Conservation (phyloP, 148 eudicot genomes). For the Rhododendron vialii region DNA sequence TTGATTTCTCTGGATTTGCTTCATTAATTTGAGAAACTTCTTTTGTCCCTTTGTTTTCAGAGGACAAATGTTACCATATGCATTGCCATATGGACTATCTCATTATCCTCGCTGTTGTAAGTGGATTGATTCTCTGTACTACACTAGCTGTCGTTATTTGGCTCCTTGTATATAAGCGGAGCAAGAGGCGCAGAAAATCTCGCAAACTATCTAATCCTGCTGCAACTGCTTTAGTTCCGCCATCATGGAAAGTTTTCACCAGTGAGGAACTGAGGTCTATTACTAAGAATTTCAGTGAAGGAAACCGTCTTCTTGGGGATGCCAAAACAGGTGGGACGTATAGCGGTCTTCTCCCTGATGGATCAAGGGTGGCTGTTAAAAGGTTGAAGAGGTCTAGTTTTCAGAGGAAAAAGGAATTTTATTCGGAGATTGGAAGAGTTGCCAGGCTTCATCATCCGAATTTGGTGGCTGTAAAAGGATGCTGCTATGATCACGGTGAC, state of each 20-base stretch:
- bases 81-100: constrained; percentile 68
- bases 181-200: constrained; percentile 71
- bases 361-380: constrained; percentile 85
- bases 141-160: constrained; percentile 69
- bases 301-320: constrained; percentile 83
- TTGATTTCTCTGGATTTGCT: neutral
- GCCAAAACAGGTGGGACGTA: constrained; percentile 92
- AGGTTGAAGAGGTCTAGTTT: constrained; percentile 80
- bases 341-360: constrained; percentile 73
- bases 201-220: constrained; percentile 62
- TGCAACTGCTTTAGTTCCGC: constrained; percentile 68
- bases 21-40: constrained; percentile 6
- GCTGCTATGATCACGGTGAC: constrained; percentile 92
- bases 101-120: constrained; percentile 71
- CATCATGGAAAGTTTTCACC: constrained; percentile 82
- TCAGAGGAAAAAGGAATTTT: constrained; percentile 91
- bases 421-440: constrained; percentile 87
- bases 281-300: constrained; percentile 90
- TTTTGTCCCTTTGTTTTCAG: constrained; percentile 29
- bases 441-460: constrained; percentile 88
- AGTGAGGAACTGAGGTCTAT: constrained; percentile 74
- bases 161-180: constrained; percentile 71
- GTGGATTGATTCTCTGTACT: constrained; percentile 70
- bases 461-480: constrained; percentile 83
- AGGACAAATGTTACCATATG: constrained; percentile 53